These are phyloP conservation scores for Mycena rosella DNA, from an alignment of 768 basidiomycete species.

Conservation along the genomic window DNA sequence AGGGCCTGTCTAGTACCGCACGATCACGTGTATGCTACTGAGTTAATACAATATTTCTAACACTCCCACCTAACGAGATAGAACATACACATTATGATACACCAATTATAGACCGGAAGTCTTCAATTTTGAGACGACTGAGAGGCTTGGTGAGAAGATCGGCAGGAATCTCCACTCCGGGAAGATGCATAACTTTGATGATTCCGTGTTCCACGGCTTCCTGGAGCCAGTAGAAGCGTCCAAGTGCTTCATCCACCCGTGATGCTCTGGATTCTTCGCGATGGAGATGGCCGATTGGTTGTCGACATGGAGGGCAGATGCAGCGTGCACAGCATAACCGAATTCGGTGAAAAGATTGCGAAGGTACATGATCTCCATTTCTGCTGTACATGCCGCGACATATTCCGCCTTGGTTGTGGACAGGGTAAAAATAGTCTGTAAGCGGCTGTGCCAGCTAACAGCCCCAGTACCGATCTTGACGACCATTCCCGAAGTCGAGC, in stretches of 20 bases:
- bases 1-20: too few relatives aligned
- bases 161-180: too few relatives aligned
- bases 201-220: neutral
- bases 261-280: conserved; percentile 15
- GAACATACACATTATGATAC: too few relatives aligned
- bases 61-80: too few relatives aligned
- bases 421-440: neutral
- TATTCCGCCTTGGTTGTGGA: neutral
- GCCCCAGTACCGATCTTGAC: conserved; percentile 43
- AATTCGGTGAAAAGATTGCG: conserved; percentile 44
- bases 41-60: too few relatives aligned
- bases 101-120: too few relatives aligned
- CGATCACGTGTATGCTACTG: too few relatives aligned
- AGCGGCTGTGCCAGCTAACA: neutral
- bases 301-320: conserved; percentile 41
- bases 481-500: conserved; percentile 48
- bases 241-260: conserved; percentile 3
- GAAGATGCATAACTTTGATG: too few relatives aligned
- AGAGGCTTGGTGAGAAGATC: too few relatives aligned
- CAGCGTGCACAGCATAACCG: conserved; percentile 16
- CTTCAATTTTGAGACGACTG: too few relatives aligned
- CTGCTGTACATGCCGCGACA: neutral
- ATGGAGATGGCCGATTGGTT: conserved; percentile 36
- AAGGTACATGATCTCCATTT: conserved; percentile 39
- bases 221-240: conserved; percentile 10